Conservation (phyloP, 148 eudicot species). For the Euryodendron excelsum region DNA sequence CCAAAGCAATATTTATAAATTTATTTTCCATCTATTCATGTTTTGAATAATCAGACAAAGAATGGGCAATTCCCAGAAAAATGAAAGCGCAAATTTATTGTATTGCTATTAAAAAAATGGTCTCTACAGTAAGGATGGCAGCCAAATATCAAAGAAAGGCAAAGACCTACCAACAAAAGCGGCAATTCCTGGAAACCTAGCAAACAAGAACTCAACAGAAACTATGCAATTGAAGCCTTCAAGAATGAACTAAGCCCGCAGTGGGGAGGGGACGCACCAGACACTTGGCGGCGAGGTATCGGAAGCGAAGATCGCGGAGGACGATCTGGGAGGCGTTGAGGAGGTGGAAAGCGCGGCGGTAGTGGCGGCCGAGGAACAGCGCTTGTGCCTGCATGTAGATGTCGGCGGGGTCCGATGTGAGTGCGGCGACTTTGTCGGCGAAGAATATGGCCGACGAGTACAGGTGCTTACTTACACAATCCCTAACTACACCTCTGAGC, state of each 20-base stretch:
- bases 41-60: not conserved
- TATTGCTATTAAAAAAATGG: no score
- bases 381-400: slow-evolving; percentile 97
- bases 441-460: slow-evolving; percentile 95
- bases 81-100: not conserved
- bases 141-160: no score
- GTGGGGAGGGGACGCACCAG: slow-evolving; percentile 40
- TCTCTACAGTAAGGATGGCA: no score
- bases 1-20: not conserved
- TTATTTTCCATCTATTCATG: no score
- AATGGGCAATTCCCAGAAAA: not conserved
- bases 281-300: slow-evolving; percentile 97
- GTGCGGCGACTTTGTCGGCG: slow-evolving; percentile 89
- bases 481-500: slow-evolving; percentile 79
- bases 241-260: not conserved
- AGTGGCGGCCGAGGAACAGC: slow-evolving; percentile 88
- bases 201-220: not conserved
- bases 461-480: slow-evolving; percentile 90
- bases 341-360: slow-evolving; percentile 91
- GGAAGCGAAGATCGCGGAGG: slow-evolving; percentile 86
- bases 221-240: not conserved
- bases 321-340: slow-evolving; percentile 90
- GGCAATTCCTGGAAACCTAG: not conserved
- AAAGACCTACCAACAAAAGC: not conserved
- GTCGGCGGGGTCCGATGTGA: slow-evolving; percentile 80